phyloP scores from a whole-genome alignment of 1,284 basidiomycete species.

The Hortiboletus rubellus region DNA sequence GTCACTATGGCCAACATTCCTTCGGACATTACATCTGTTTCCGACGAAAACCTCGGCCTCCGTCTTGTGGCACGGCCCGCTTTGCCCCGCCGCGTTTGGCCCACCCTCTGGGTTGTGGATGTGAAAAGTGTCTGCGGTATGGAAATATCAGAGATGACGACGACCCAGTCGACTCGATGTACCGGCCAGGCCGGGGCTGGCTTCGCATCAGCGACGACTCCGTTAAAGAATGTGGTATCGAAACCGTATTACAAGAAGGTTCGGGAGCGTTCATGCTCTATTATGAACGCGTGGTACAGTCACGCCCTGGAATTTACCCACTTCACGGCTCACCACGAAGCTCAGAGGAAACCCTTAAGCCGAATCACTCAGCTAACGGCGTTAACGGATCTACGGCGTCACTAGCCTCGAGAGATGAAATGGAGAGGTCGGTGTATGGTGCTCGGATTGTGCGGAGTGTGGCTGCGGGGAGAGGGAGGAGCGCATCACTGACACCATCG shows the following conservation, averaged over 20 bases:
- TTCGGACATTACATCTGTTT: constrained; percentile 93
- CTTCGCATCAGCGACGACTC: constrained; percentile 82
- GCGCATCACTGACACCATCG: constrained; percentile 32
- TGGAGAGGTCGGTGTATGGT: constrained; percentile 37
- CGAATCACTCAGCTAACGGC: constrained; percentile 41
- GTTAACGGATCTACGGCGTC: constrained; percentile 46
- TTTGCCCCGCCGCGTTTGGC: constrained; percentile 49
- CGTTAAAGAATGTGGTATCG: constrained; percentile 76
- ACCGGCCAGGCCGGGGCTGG: constrained; percentile 66
- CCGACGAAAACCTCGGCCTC: constrained; percentile 70
- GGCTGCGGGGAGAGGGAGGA: constrained; percentile 45
- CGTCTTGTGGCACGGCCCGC: constrained; percentile 33
- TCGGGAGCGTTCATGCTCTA: constrained; percentile 86
- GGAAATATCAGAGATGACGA: constrained; percentile 46
- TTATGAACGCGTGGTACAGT: constrained; percentile 72
- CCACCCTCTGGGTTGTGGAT: constrained; percentile 50
- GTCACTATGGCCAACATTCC: constrained; percentile 86
- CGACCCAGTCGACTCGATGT: constrained; percentile 33
- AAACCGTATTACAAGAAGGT: constrained; percentile 71
- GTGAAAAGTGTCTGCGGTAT: constrained; percentile 40
- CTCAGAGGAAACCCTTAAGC: constrained; percentile 65
- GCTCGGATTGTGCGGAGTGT: constrained; percentile 59
- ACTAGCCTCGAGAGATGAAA: constrained; percentile 30
- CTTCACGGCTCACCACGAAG: constrained; percentile 39
- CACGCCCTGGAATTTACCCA: constrained; percentile 31